Evolutionary conservation across 768 basidiomycete genomes (phyloP), one percentile per base, ranked within the genome.

Genomic region (Rubroboletus pulcherrimus): DNA sequence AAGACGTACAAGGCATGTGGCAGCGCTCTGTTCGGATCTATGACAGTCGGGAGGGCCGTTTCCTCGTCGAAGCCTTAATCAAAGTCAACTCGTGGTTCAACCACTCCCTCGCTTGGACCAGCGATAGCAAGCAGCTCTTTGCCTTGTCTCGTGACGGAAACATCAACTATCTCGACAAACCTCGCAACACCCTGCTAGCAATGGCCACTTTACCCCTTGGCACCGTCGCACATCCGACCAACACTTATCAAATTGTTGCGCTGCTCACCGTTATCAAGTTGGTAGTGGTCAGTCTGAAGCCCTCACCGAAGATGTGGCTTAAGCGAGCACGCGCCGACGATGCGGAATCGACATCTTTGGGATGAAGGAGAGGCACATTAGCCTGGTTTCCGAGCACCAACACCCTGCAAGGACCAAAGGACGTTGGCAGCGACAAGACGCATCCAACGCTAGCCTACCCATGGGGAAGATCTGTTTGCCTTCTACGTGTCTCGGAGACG

Each of bases 301-400:
- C 97, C 3, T 81, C 84, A 0, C 91, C 97, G 8, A 85, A 89
- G 66, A 99, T 95, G 0, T 98, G 94, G 93, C 88, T 89, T 65
- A 86, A 91, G 65, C 81, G 77, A 51, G 75, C 84, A 56, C 84
- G 89, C 10, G 76, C 78, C 12, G 64, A 74, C 26, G 81, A 81
- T 52, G 76, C 76, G 9, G 73, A 71, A 4, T 61, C 66, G n/a
- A 68, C 71, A 54, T 71, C 75, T 15, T 74, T 65, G 50, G 81
- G 77, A 17, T 75, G 75, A 63, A 76, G 80, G 71, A 81, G 78
- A 55, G 93, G 91, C 0, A 73, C 82, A 10, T 63, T 95, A 48
- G 85, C 87, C 0, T 96, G 93, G 93, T 92, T 84, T 65, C 91
- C 93, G 5, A 87, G 87, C 63, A 74, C 83, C 2, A 57, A 57